A percentile compares a stretch with the other conserved stretches of the same genome.
These are phyloP conservation scores for Hypoxylon sp. DNA, from an alignment of 2,329 filamentous ascomycete genomes.

Conservation along the genomic window DNA sequence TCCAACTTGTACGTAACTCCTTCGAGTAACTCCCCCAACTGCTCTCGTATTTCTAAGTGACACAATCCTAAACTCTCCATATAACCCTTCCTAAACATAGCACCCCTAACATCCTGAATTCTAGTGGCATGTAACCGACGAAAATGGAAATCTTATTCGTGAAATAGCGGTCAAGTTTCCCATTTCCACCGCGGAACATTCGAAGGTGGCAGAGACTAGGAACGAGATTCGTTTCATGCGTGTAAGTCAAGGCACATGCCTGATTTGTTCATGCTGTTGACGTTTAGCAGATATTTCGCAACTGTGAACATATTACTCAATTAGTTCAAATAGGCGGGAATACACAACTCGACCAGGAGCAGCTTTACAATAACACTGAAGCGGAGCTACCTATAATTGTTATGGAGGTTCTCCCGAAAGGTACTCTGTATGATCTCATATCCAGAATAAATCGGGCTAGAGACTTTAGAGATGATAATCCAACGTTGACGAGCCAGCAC, in stretches of 20 bases:
- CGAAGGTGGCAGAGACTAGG: not conserved
- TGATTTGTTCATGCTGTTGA: not conserved
- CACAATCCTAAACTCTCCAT: not conserved
- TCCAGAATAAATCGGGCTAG: slow-evolving; percentile 11
- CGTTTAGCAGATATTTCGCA: not conserved
- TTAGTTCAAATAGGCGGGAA: slow-evolving; percentile 2
- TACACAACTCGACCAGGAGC: not conserved
- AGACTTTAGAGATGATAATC: not conserved
- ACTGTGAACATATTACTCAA: slow-evolving; percentile 24
- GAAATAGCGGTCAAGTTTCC: slow-evolving; percentile 26
- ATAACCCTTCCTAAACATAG: not conserved
- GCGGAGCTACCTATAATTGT: slow-evolving; percentile 13
- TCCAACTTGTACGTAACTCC: slow-evolving; percentile 28
- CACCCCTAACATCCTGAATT: not conserved
- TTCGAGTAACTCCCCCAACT: not conserved
- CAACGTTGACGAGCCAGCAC: not conserved
- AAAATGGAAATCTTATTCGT: not conserved
- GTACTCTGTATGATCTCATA: slow-evolving; percentile 16
- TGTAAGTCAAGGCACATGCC: slow-evolving; percentile 4
- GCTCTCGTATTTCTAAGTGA: not conserved
- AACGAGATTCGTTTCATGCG: slow-evolving; percentile 3
- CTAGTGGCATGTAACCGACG: slow-evolving; percentile 24
- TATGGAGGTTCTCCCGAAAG: slow-evolving; percentile 23
- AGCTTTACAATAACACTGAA: slow-evolving; percentile 7
- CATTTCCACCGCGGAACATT: not conserved